These are phyloP conservation scores for Neopestalotiopsis rosae DNA, from an alignment of 2,329 filamentous ascomycete species.

Conservation along the genomic window DNA sequence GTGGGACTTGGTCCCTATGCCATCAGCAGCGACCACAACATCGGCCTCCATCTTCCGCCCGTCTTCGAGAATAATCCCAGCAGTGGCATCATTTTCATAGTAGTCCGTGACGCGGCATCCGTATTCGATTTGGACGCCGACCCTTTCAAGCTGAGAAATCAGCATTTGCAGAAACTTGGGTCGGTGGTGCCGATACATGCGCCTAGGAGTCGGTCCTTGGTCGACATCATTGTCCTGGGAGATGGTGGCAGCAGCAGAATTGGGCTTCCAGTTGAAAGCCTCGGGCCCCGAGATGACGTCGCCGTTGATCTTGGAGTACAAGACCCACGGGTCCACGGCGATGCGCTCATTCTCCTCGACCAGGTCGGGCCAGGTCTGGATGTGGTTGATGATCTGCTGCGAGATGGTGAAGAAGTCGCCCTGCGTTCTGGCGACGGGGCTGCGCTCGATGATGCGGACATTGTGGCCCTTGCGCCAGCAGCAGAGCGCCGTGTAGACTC, in stretches of 20 bases:
- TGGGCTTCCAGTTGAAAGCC: constrained; percentile 15
- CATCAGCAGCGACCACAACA: constrained; percentile 10
- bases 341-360: constrained; percentile 8
- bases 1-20: constrained; percentile 25
- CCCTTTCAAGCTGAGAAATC: constrained; percentile 23
- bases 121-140: constrained; percentile 27
- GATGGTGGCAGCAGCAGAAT: not conserved
- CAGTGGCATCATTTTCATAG: constrained; percentile 17
- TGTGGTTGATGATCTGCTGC: constrained; percentile 23
- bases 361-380: constrained; percentile 27
- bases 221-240: constrained; percentile 3
- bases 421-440: not conserved
- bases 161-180: constrained; percentile 27
- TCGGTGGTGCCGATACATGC: constrained; percentile 23
- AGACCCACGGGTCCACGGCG: constrained; percentile 23
- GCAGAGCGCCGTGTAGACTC: not conserved
- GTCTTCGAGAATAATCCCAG: constrained; percentile 10
- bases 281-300: constrained; percentile 25
- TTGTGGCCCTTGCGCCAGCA: constrained; percentile 10
- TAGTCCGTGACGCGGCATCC: constrained; percentile 24
- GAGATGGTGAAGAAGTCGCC: constrained; percentile 28
- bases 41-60: not conserved
- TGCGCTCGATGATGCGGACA: constrained; percentile 9
- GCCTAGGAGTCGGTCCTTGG: not conserved
- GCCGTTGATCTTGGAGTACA: constrained; percentile 29